phyloP scores from a whole-genome alignment of 2,329 filamentous ascomycete species.

The Atkinsonella hypoxylon region DNA sequence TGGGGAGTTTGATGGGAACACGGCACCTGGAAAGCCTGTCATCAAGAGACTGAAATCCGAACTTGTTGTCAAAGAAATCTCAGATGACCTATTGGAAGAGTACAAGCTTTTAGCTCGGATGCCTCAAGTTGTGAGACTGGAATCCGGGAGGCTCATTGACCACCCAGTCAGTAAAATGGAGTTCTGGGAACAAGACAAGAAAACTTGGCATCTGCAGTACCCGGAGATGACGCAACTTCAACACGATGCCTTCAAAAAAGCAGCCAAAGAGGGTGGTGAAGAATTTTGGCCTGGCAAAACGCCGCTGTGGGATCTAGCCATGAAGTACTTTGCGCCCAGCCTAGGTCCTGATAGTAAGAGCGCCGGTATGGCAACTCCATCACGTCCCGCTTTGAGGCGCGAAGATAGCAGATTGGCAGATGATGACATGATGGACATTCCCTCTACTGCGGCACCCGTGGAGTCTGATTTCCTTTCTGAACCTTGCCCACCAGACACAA shows the following conservation, averaged over 20 bases:
- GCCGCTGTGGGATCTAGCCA: constrained; percentile 42
- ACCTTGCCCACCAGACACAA: constrained; percentile 24
- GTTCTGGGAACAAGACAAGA: constrained; percentile 45
- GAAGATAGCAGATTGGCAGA: constrained; percentile 15
- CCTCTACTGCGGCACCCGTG: constrained; percentile 19
- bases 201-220: constrained; percentile 49
- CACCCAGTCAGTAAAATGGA: constrained; percentile 40
- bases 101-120: constrained; percentile 35
- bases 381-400: no score
- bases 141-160: constrained; percentile 46
- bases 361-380: no score
- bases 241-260: constrained; percentile 41
- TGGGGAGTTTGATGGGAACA: constrained; percentile 35
- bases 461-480: constrained; percentile 20
- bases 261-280: constrained; percentile 37
- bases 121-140: constrained; percentile 34
- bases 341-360: no score
- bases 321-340: constrained; percentile 46
- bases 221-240: constrained; percentile 53
- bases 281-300: constrained; percentile 40
- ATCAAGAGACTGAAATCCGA: constrained; percentile 46
- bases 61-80: constrained; percentile 23
- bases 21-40: constrained; percentile 29
- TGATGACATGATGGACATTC: constrained; percentile 15
- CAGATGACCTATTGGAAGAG: constrained; percentile 28